phyloP scores from a whole-genome alignment of 495 filamentous ascomycete genomes.

The Hypoxylon subgilvum region DNA sequence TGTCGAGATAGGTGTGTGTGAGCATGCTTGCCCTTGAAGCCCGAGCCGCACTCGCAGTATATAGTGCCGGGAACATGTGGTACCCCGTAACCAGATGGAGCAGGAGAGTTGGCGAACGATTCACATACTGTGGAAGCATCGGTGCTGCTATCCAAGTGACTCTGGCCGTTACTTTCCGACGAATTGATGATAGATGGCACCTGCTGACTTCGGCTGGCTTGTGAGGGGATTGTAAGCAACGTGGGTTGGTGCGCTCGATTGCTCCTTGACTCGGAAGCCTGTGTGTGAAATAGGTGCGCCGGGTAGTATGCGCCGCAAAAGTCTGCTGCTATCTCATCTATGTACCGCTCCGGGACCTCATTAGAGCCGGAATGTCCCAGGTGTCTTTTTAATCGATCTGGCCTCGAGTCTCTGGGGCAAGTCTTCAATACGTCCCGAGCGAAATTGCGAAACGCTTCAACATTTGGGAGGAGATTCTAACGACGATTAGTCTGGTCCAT shows the following conservation, averaged over 20 bases:
- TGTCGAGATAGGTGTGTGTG: slow-evolving; percentile 30
- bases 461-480: slow-evolving; percentile 11
- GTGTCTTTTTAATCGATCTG: too few species aligned
- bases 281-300: slow-evolving; percentile 4
- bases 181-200: slow-evolving; percentile 6
- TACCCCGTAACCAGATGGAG: too few species aligned
- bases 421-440: slow-evolving; percentile 4
- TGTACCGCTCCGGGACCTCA: background rate
- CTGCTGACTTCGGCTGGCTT: slow-evolving; percentile 3
- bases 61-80: background rate
- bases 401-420: background rate
- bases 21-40: slow-evolving; percentile 4
- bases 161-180: background rate
- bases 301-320: slow-evolving; percentile 11
- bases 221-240: background rate
- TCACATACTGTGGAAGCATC: slow-evolving; percentile 1
- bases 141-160: background rate
- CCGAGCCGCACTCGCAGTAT: slow-evolving; percentile 11
- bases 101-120: background rate
- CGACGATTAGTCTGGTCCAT: background rate
- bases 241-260: background rate
- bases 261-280: background rate
- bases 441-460: slow-evolving; percentile 1
- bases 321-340: slow-evolving; percentile 5
- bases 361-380: background rate